Conservation (phyloP, 2,329 filamentous ascomycete species). For the Fusarium sp. region DNA sequence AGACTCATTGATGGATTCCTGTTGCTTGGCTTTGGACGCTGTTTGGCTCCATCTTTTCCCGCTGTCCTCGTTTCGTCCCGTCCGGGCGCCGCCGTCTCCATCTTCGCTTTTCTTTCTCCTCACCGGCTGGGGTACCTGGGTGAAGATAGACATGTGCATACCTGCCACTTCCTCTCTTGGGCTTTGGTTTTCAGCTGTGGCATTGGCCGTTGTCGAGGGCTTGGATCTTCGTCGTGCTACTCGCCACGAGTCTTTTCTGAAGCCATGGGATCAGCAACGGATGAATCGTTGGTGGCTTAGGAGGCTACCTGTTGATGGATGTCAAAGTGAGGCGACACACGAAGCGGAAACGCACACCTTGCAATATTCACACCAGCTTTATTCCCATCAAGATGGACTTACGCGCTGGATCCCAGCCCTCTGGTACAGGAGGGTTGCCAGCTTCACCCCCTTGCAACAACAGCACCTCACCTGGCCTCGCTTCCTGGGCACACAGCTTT, state of each 20-base stretch:
- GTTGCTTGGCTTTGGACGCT: conserved; percentile 17
- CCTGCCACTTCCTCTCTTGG: conserved; percentile 10
- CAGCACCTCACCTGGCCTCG: conserved; percentile 10
- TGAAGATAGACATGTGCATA: conserved; percentile 9
- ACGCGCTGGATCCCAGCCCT: conserved; percentile 31
- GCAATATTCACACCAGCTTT: neutral
- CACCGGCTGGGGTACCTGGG: conserved; percentile 25
- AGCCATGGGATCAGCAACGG: neutral
- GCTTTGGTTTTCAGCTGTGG: neutral
- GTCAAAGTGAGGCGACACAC: neutral
- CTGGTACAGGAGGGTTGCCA: conserved; percentile 28
- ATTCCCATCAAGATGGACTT: conserved; percentile 4
- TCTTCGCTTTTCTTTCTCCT: conserved; percentile 31
- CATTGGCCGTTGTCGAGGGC: neutral
- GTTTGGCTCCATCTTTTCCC: conserved; percentile 35
- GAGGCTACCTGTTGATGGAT: neutral
- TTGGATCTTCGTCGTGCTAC: neutral
- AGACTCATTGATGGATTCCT: conserved; percentile 27
- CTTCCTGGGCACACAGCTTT: neutral
- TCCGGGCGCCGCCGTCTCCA: conserved; percentile 27
- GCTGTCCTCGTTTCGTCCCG: conserved; percentile 37
- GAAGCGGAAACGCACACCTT: neutral
- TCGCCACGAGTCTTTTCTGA: neutral
- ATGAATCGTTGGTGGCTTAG: neutral
- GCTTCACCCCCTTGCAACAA: conserved; percentile 16